These are phyloP conservation scores for Rubroshorea leprosula DNA, from an alignment of 345 rosid genomes.

Conservation along the genomic window DNA sequence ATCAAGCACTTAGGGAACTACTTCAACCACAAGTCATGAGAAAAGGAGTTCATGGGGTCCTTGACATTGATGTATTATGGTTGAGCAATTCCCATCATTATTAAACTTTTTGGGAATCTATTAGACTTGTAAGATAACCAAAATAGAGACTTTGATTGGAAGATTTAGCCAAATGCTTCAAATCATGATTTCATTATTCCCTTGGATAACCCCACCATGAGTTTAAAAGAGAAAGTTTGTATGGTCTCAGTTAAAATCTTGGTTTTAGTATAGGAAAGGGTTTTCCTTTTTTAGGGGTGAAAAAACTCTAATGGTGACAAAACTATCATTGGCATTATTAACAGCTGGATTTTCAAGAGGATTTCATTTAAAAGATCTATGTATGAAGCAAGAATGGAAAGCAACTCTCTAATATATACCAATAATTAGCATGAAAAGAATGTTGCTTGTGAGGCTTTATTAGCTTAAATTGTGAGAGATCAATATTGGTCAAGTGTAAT, in stretches of 20 bases:
- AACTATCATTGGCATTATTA: background rate
- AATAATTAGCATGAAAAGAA: too few relatives aligned
- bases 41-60: background rate
- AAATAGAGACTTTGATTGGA: conserved; percentile 8
- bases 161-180: background rate
- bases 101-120: background rate
- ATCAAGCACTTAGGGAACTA: conserved; percentile 11
- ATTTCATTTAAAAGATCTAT: background rate
- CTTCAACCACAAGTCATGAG: conserved; percentile 9
- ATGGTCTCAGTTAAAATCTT: background rate
- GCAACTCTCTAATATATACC: background rate
- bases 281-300: background rate
- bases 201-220: background rate
- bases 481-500: background rate
- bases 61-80: conserved; percentile 12
- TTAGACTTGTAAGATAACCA: conserved; percentile 11
- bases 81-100: conserved; percentile 15
- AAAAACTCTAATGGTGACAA: background rate
- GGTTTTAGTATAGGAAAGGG: background rate
- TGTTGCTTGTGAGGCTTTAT: too few relatives aligned
- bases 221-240: background rate
- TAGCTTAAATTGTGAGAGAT: background rate
- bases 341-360: background rate
- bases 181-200: background rate
- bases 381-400: background rate